A percentile compares a stretch with the other conserved stretches of the same genome.
These are phyloP conservation scores for Cyberlindnera saturnus DNA, from an alignment of 805 yeast species.

Conservation along the genomic window DNA sequence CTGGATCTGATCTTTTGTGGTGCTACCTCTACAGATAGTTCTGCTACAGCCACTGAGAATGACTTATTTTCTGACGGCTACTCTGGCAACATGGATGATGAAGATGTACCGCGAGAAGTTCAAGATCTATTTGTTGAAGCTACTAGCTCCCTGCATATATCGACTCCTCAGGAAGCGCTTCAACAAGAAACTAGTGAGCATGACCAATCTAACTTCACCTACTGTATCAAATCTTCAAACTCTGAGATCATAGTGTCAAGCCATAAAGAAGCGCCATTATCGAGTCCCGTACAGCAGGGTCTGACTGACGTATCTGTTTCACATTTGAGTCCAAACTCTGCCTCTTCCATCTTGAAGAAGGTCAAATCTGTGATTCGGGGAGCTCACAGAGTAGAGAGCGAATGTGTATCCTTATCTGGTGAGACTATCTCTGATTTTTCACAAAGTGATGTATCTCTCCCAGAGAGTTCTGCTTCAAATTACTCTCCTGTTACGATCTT, in stretches of 20 bases:
- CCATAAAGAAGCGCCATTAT: neutral
- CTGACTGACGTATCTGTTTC: neutral
- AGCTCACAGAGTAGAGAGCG: neutral
- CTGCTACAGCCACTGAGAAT: neutral
- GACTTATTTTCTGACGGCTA: no score
- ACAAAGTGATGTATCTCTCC: no score
- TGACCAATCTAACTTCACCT: no score
- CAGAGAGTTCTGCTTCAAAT: neutral
- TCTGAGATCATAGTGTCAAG: neutral
- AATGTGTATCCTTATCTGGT: neutral
- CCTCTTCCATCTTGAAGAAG: neutral
- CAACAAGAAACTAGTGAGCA: no score
- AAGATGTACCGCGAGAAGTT: no score
- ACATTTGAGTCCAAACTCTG: neutral
- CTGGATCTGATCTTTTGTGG: no score
- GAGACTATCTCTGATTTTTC: neutral
- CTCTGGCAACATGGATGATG: no score
- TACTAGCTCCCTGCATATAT: no score
- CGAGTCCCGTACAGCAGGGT: neutral
- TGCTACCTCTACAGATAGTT: neutral
- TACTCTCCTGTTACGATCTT: slow-evolving; percentile 8
- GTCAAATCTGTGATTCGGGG: slow-evolving; percentile 1
- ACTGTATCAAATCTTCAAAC: no score
- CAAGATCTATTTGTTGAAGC: no score
- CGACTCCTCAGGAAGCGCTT: no score